phyloP scores from a whole-genome alignment of 2,329 filamentous ascomycete species.

The Nannizziopsis arthrosporioides region DNA sequence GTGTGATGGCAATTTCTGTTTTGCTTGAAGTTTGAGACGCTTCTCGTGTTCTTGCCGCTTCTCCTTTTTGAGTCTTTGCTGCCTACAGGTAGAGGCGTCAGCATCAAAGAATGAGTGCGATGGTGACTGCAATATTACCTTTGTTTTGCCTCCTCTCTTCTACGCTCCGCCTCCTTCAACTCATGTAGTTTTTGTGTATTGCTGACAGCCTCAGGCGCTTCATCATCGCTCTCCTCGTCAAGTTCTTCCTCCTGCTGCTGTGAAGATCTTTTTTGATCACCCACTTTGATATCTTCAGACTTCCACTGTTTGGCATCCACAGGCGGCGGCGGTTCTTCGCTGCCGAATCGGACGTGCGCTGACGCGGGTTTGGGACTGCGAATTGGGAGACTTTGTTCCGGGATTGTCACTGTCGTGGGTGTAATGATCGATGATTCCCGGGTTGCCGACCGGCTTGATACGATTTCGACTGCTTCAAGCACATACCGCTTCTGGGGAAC shows the following conservation, averaged over 20 bases:
- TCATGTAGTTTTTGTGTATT: slow-evolving; percentile 30
- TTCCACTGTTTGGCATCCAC: slow-evolving; percentile 15
- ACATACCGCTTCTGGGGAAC: slow-evolving; percentile 6
- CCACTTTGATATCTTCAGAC: neutral
- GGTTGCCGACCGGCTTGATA: slow-evolving; percentile 5
- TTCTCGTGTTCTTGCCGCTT: slow-evolving; percentile 33
- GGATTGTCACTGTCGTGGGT: neutral
- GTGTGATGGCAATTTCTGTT: slow-evolving; percentile 21
- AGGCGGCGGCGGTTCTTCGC: slow-evolving; percentile 25
- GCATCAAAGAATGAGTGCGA: neutral
- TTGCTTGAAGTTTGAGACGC: slow-evolving; percentile 29
- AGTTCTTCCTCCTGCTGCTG: slow-evolving; percentile 18
- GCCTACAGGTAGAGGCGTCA: slow-evolving; percentile 22
- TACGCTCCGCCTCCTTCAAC: slow-evolving; percentile 31
- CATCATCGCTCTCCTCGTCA: slow-evolving; percentile 29
- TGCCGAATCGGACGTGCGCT: slow-evolving; percentile 31
- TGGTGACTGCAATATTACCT: slow-evolving; percentile 20
- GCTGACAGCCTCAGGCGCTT: slow-evolving; percentile 33
- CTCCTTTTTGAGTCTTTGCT: slow-evolving; percentile 29
- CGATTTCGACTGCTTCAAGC: slow-evolving; percentile 12
- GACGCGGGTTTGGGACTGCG: slow-evolving; percentile 16
- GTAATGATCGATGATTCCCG: slow-evolving; percentile 4
- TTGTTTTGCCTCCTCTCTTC: slow-evolving; percentile 28
- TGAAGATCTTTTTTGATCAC: slow-evolving; percentile 13
- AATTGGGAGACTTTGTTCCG: neutral